These are phyloP conservation scores for Dujonia santamariae DNA, from an alignment of 1,139 yeast species.

Conservation along the genomic window DNA sequence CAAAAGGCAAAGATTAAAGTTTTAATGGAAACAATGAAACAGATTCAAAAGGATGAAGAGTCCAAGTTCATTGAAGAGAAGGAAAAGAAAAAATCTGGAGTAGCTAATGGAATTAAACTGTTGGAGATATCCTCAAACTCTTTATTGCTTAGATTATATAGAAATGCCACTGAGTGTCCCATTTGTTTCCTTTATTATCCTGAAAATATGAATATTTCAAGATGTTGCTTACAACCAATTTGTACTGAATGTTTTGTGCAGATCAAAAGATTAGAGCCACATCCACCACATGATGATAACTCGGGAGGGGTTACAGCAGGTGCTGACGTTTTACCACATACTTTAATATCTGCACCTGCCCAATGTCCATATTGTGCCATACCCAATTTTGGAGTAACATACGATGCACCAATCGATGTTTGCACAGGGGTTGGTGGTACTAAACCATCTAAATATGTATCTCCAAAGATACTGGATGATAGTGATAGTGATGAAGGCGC, in stretches of 20 bases:
- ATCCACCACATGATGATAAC: conserved; percentile 77
- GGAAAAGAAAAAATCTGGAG: conserved; percentile 16
- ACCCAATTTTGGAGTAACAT: conserved; percentile 81
- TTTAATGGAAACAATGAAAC: conserved; percentile 46
- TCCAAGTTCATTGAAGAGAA: conserved; percentile 41
- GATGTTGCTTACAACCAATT: conserved; percentile 91
- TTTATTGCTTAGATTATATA: conserved; percentile 48
- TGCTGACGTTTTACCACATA: conserved; percentile 41
- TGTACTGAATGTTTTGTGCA: conserved; percentile 98
- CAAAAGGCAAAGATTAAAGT: conserved; percentile 49
- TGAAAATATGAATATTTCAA: conserved; percentile 68
- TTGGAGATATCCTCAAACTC: conserved; percentile 25
- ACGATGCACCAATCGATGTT: conserved; percentile 57
- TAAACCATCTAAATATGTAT: conserved; percentile 33
- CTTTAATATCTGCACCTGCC: conserved; percentile 81
- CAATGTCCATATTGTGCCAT: conserved; percentile 93
- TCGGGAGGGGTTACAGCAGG: background rate
- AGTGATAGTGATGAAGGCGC: conserved; percentile 2
- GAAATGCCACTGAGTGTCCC: conserved; percentile 79
- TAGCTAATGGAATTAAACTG: conserved; percentile 11
- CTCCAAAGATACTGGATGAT: background rate
- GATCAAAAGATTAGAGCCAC: conserved; percentile 91
- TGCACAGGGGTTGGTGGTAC: conserved; percentile 54
- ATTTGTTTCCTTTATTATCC: conserved; percentile 92
- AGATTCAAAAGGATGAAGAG: conserved; percentile 56